Conservation (phyloP, 306 rosid species). For the Astragalus glycyphyllos region DNA sequence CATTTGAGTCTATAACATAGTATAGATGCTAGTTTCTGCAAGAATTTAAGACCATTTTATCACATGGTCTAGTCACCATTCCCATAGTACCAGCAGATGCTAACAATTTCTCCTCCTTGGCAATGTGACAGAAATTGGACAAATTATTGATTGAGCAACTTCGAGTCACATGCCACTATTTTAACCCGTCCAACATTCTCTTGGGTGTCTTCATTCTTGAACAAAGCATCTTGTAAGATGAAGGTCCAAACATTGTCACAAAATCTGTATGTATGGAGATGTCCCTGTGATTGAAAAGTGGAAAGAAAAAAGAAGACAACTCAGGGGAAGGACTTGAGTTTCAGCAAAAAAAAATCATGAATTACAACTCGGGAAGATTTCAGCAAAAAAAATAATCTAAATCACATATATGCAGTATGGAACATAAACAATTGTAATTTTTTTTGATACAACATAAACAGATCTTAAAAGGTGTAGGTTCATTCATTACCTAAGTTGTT, state of each 20-base stretch:
- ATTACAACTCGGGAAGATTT: slow-evolving; percentile 17
- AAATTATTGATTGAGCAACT: slow-evolving; percentile 81
- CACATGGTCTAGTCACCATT: slow-evolving; percentile 43
- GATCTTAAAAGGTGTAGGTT: background rate
- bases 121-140: slow-evolving; percentile 28
- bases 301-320: slow-evolving; percentile 2
- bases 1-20: slow-evolving; percentile 48
- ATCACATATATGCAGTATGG: background rate
- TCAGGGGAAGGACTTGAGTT: background rate
- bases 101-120: slow-evolving; percentile 37
- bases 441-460: slow-evolving; percentile 7
- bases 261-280: slow-evolving; percentile 95
- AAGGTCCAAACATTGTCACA: slow-evolving; percentile 98
- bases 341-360: background rate
- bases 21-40: slow-evolving; percentile 47
- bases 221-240: slow-evolving; percentile 71
- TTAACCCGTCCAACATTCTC: slow-evolving; percentile 79
- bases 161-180: slow-evolving; percentile 96
- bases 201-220: slow-evolving; percentile 70
- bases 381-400: slow-evolving; percentile 5
- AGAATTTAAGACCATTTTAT: slow-evolving; percentile 39
- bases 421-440: slow-evolving; percentile 13
- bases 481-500: slow-evolving; percentile 21
- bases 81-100: slow-evolving; percentile 34
- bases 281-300: slow-evolving; percentile 66